Percentiles rank a stretch among this genome's conserved stretches.
Conservation (phyloP, 345 rosid genomes). For the Syzygium jambos region DNA sequence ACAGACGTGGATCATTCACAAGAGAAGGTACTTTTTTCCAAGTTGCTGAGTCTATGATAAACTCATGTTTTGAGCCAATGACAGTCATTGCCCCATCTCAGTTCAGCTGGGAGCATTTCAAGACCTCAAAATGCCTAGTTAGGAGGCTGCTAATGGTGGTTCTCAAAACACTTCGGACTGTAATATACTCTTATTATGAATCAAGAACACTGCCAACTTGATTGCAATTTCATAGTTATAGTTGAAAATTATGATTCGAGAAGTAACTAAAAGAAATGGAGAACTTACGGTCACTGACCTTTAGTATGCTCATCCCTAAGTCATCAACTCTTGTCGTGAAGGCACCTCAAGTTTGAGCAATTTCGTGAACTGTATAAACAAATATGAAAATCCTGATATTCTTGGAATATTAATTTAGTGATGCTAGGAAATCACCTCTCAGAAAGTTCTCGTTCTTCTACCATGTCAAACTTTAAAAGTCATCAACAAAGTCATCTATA, state of each 20-base stretch:
- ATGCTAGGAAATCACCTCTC: background rate
- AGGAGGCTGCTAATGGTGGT: background rate
- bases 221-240: background rate
- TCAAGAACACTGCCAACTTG: background rate
- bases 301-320: conserved; percentile 14
- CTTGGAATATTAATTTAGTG: background rate
- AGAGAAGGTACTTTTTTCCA: background rate
- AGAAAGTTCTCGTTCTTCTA: background rate
- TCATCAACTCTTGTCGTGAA: conserved; percentile 23
- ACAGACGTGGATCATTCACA: background rate
- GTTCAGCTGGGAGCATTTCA: background rate
- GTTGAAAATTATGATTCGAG: background rate
- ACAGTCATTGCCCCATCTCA: background rate
- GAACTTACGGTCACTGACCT: conserved; percentile 11
- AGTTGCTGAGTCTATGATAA: background rate
- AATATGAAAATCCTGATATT: background rate
- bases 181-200: background rate
- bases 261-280: background rate
- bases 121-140: background rate
- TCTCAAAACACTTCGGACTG: background rate
- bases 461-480: background rate
- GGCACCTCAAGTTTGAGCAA: conserved; percentile 65
- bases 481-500: background rate
- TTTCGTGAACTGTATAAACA: conserved; percentile 54
- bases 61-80: background rate